Percentiles rank a stretch among this genome's conserved stretches.
Conservation (phyloP, 768 basidiomycete genomes). For the Hydnum rufescens region DNA sequence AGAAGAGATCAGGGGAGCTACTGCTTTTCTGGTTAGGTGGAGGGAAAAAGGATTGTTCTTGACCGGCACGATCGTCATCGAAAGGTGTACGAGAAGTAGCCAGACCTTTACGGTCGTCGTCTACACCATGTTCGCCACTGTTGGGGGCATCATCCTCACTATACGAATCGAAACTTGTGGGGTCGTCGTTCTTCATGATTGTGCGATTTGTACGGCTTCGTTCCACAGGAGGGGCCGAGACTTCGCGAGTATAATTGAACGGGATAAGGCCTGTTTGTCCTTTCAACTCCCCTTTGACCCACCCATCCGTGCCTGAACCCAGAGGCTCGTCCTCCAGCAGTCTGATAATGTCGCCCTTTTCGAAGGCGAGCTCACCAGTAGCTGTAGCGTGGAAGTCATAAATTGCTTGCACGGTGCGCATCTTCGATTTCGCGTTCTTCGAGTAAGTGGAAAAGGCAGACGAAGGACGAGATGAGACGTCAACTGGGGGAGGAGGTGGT, state of each 20-base stretch:
- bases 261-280: conserved; percentile 71
- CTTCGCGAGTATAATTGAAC: conserved; percentile 50
- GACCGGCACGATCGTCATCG: too few relatives aligned
- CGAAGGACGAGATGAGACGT: not conserved
- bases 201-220: too few relatives aligned
- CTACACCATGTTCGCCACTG: too few relatives aligned
- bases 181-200: too few relatives aligned
- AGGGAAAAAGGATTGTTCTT: too few relatives aligned
- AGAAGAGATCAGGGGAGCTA: too few relatives aligned
- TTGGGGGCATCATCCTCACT: too few relatives aligned
- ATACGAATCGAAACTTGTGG: too few relatives aligned
- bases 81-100: too few relatives aligned
- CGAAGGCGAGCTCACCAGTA: conserved; percentile 61
- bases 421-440: conserved; percentile 2
- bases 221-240: too few relatives aligned
- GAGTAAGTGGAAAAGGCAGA: conserved; percentile 3
- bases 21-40: too few relatives aligned
- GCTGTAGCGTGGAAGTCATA: conserved; percentile 51
- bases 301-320: conserved; percentile 46
- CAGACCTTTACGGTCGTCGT: too few relatives aligned
- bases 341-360: conserved; percentile 50
- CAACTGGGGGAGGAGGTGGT: not conserved
- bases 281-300: conserved; percentile 51
- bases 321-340: conserved; percentile 37
- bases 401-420: conserved; percentile 34